These are phyloP conservation scores for Nemania sp. DNA, from an alignment of 2,329 filamentous ascomycete species.

Conservation along the genomic window DNA sequence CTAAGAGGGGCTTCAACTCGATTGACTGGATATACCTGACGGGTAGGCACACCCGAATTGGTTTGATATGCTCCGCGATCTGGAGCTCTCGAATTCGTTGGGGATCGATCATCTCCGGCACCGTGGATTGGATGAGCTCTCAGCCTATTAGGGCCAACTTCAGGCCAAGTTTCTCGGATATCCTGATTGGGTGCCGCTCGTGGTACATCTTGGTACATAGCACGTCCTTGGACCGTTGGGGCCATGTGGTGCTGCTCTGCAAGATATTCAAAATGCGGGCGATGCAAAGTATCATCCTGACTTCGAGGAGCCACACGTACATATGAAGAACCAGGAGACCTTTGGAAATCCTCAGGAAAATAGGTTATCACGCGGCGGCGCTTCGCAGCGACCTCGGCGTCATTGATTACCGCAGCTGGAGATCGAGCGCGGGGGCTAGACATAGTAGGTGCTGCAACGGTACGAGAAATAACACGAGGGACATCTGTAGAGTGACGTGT, in stretches of 20 bases:
- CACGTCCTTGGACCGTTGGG: slow-evolving; percentile 9
- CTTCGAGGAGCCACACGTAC: slow-evolving; percentile 30
- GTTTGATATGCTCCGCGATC: slow-evolving; percentile 13
- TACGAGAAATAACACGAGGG: slow-evolving; percentile 31
- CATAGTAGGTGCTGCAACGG: slow-evolving; percentile 27
- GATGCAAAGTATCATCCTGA: slow-evolving; percentile 27
- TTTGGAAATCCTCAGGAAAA: slow-evolving; percentile 28
- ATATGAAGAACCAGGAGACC: slow-evolving; percentile 29
- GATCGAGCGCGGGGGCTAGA: slow-evolving; percentile 28
- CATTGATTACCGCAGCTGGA: slow-evolving; percentile 26
- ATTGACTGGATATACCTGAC: slow-evolving; percentile 21
- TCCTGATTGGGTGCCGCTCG: slow-evolving; percentile 27
- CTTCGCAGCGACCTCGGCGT: slow-evolving; percentile 31
- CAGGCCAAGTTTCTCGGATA: slow-evolving; percentile 24
- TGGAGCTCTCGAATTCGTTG: slow-evolving; percentile 20
- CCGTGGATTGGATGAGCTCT: slow-evolving; percentile 27
- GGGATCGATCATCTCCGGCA: slow-evolving; percentile 16
- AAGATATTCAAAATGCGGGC: slow-evolving; percentile 25
- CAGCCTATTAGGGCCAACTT: slow-evolving; percentile 25
- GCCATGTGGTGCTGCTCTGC: slow-evolving; percentile 19
- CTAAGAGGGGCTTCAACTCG: slow-evolving; percentile 30
- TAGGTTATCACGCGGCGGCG: slow-evolving; percentile 35
- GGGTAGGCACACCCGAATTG: background rate
- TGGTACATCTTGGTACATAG: slow-evolving; percentile 23
- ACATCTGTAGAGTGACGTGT: slow-evolving; percentile 29